Evolutionary conservation across 2,329 filamentous ascomycete species (phyloP).

Genomic region (Colletotrichum costaricense): DNA sequence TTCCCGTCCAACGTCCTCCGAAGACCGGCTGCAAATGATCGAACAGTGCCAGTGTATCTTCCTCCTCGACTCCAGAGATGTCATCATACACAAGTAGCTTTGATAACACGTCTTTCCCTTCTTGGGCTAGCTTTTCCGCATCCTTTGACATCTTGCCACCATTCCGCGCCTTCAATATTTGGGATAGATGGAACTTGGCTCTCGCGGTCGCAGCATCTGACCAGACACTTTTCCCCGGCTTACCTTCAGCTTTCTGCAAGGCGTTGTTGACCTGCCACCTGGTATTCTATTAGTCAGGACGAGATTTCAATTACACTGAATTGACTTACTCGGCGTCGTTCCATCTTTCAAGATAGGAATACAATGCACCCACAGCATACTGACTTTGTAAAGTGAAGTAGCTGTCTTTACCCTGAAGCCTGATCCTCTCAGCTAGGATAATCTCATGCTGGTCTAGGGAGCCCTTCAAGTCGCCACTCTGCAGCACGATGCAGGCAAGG

Average conservation of each 20-base stretch:
- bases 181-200: constrained; percentile 18
- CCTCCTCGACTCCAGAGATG: constrained; percentile 8
- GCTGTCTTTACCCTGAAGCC: constrained; percentile 26
- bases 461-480: constrained; percentile 30
- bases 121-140: constrained; percentile 10
- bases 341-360: constrained; percentile 28
- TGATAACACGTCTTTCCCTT: constrained; percentile 20
- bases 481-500: constrained; percentile 36
- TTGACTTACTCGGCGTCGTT: constrained; percentile 37
- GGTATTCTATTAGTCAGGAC: not conserved
- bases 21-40: constrained; percentile 29
- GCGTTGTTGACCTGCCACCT: constrained; percentile 16
- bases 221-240: constrained; percentile 18
- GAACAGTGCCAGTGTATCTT: constrained; percentile 22
- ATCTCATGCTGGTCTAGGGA: constrained; percentile 34
- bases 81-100: constrained; percentile 23
- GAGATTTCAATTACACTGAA: not conserved
- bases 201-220: constrained; percentile 22
- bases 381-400: constrained; percentile 38
- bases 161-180: not conserved
- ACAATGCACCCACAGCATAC: constrained; percentile 35
- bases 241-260: not conserved
- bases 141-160: not conserved
- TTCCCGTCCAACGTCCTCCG: constrained; percentile 18
- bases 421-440: constrained; percentile 28